A percentile compares a stretch with the other conserved stretches of the same genome.
Conservation (phyloP, 2,329 filamentous ascomycete species). For the Nemania sp. region DNA sequence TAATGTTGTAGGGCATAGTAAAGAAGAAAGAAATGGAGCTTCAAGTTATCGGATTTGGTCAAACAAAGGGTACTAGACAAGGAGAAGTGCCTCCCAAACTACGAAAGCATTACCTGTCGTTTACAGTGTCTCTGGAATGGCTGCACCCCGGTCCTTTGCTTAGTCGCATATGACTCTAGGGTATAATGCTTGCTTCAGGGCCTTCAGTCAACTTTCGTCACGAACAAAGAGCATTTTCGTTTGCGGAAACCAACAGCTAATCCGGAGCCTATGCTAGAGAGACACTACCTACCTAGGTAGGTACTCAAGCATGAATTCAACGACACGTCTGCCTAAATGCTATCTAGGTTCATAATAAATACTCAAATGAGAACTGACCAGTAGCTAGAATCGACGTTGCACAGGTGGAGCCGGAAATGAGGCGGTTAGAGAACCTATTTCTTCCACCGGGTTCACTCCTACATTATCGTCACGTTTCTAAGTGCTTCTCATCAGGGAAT, state of each 20-base stretch:
- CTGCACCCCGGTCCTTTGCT: conserved; percentile 29
- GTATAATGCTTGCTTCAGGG: neutral
- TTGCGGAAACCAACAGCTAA: conserved; percentile 23
- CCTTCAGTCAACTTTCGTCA: conserved; percentile 9
- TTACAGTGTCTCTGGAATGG: conserved; percentile 13
- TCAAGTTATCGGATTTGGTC: conserved; percentile 14
- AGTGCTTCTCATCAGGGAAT: too few relatives aligned
- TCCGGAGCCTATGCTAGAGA: too few relatives aligned
- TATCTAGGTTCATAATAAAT: too few relatives aligned
- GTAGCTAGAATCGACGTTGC: too few relatives aligned
- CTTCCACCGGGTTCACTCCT: too few relatives aligned
- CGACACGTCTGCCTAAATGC: too few relatives aligned
- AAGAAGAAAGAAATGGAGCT: conserved; percentile 4
- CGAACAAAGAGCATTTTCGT: conserved; percentile 28
- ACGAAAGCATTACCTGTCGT: conserved; percentile 27
- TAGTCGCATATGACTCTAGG: conserved; percentile 8
- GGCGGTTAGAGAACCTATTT: too few relatives aligned
- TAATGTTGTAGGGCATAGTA: conserved; percentile 7
- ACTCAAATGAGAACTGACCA: too few relatives aligned
- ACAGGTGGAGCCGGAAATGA: too few relatives aligned
- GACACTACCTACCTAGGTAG: too few relatives aligned
- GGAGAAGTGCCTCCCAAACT: neutral
- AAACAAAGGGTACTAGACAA: conserved; percentile 26
- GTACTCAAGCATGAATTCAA: too few relatives aligned
- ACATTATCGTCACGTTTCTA: too few relatives aligned